Evolutionary conservation across 2,329 filamentous ascomycete genomes (phyloP).

Genomic region (Apiospora aurea): DNA sequence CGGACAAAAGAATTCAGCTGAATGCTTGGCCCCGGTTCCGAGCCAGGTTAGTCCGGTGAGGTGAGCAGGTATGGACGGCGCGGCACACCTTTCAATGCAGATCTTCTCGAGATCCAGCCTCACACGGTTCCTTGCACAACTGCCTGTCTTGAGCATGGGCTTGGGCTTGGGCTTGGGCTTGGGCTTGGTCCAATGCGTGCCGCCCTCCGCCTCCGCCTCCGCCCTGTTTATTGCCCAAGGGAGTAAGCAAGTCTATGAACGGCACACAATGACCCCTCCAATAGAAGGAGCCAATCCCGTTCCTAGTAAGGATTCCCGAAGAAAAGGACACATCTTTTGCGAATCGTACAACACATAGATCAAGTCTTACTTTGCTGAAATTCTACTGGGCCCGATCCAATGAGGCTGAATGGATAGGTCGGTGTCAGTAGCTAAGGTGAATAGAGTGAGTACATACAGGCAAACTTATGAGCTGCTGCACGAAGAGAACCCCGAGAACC

Average conservation of each 20-base stretch:
- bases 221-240: not conserved
- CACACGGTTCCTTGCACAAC: not conserved
- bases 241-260: slow-evolving; percentile 18
- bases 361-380: not conserved
- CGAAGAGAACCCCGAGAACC: not conserved
- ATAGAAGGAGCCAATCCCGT: not conserved
- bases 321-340: slow-evolving; percentile 5
- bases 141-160: not conserved
- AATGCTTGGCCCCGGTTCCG: not conserved
- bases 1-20: not conserved
- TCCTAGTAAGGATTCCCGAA: not conserved
- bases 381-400: not conserved
- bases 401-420: slow-evolving; percentile 1
- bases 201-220: slow-evolving; percentile 3
- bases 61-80: not conserved
- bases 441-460: not conserved
- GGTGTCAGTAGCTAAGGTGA: not conserved
- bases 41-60: not conserved
- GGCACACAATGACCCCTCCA: slow-evolving; percentile 11
- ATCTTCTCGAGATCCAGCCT: slow-evolving; percentile 17
- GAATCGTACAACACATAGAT: not conserved
- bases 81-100: not conserved
- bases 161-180: not conserved
- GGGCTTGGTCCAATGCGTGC: not conserved
- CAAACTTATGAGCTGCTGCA: not conserved